Percentiles rank a stretch among this genome's conserved stretches.
Conservation (phyloP, 1,139 yeast species). For the Entelexis sorbosivorans region DNA sequence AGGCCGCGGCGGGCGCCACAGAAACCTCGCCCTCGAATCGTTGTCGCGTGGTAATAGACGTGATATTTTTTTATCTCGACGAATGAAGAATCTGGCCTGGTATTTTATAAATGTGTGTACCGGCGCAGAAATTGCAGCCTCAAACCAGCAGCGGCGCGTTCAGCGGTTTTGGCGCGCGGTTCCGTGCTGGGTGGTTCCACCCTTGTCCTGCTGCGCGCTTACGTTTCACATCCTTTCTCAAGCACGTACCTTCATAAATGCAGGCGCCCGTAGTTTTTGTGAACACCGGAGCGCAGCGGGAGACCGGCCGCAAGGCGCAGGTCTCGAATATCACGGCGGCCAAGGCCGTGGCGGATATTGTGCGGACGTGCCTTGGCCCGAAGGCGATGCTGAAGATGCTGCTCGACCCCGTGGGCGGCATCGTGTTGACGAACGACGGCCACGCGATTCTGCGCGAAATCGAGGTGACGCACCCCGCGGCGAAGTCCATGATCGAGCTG, state of each 20-base stretch:
- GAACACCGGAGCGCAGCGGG: constrained; percentile 69
- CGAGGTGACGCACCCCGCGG: constrained; percentile 98
- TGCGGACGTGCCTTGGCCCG: constrained; percentile 97
- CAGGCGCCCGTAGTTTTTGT: constrained; percentile 68
- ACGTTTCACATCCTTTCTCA: neutral
- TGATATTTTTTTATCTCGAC: too few species aligned
- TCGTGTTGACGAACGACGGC: constrained; percentile 94
- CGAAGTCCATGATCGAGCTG: constrained; percentile 94
- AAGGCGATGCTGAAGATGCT: constrained; percentile 98
- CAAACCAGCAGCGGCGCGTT: too few species aligned
- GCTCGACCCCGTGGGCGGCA: constrained; percentile 97
- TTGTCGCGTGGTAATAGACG: too few species aligned
- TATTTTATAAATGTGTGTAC: too few species aligned
- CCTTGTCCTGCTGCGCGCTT: neutral
- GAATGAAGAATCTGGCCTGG: too few species aligned
- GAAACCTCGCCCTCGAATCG: too few species aligned
- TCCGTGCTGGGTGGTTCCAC: neutral
- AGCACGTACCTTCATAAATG: constrained; percentile 31
- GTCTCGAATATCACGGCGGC: constrained; percentile 96
- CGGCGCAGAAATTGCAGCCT: too few species aligned
- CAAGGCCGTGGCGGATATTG: constrained; percentile 94
- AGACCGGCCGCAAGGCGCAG: constrained; percentile 95
- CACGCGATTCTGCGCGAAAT: constrained; percentile 93
- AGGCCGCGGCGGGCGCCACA: too few species aligned
- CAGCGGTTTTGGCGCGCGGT: too few species aligned